Conservation (phyloP, 495 filamentous ascomycete genomes). For the Aspergillus leporis region DNA sequence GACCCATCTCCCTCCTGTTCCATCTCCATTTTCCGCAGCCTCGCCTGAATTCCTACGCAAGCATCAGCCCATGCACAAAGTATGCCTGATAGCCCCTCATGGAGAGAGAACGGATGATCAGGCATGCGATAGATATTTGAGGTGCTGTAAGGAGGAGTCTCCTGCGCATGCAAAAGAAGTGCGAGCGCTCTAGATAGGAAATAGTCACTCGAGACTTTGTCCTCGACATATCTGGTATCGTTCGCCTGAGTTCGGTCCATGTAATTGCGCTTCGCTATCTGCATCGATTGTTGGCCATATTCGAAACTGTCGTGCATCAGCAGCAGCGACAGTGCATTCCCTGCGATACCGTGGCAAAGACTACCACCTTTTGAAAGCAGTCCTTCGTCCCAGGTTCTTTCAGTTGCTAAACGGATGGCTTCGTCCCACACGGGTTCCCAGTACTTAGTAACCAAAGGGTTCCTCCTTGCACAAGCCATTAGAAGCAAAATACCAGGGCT, state of each 20-base stretch:
- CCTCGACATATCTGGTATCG: conserved; percentile 3
- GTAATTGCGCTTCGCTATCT: conserved; percentile 27
- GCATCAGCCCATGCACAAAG: conserved; percentile 50
- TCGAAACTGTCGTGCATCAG: conserved; percentile 38
- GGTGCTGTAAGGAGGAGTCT: conserved; percentile 41
- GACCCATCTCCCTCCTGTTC: conserved; percentile 19
- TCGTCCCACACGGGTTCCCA: conserved; percentile 47
- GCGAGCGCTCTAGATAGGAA: conserved; percentile 45
- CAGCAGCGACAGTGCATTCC: conserved; percentile 46
- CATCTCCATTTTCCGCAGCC: conserved; percentile 37
- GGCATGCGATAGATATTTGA: conserved; percentile 42
- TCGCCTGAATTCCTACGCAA: conserved; percentile 37
- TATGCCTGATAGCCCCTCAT: conserved; percentile 48
- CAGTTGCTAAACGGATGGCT: conserved; percentile 33
- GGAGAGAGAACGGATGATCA: conserved; percentile 44
- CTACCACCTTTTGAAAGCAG: conserved; percentile 49
- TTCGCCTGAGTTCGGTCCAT: conserved; percentile 15
- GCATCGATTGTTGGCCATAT: conserved; percentile 22
- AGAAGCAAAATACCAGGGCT: conserved; percentile 43
- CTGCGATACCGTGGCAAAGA: conserved; percentile 49
- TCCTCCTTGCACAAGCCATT: conserved; percentile 34
- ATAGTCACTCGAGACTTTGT: conserved; percentile 33
- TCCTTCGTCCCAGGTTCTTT: conserved; percentile 50
- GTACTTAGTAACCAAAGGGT: conserved; percentile 25
- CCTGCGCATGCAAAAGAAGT: conserved; percentile 42